Evolutionary conservation across 2,329 filamentous ascomycete genomes (phyloP), one percentile per base, ranked within the genome.

Genomic region (Penicillium sp.): DNA sequence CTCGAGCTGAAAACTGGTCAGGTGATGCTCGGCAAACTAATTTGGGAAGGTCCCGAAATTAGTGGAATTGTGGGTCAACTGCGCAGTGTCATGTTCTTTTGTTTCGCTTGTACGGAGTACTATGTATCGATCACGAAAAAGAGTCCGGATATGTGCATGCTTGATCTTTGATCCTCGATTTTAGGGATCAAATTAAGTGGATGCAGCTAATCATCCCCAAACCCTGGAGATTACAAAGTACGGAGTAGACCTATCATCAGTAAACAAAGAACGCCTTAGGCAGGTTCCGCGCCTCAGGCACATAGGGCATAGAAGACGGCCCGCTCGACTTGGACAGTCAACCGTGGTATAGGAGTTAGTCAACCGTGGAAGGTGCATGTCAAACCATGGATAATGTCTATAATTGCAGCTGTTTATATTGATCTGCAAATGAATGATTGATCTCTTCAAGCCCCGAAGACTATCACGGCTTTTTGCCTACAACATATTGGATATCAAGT

Each of bases 321-420:
- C 17, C 19, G 7, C 5, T 32, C n/a, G 31, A 44, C 42, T 35
- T 35, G 15, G 22, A 26, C 22, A 21, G 10, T 8, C 28, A 22
- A 31, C 28, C 8, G 3, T 8, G 28, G 40, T 41, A 10, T n/a
- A 10, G 12, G 1, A 19, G 8, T n/a, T 3, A 22, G 7, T 5
- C 10, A 22, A 42, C 37, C 37, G 38, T 26, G 46, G 37, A 15
- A 41, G 12, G 2, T 7, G 33, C 6, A 15, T 32, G 0, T n/a
- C 15, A 37, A 50, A 50, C 56, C 57, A 53, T 53, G 56, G 54
- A 34, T 48, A 24, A 38, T 28, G 3, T 34, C 24, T 41, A 51
- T 43, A 39, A 39, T 56, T 57, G 38, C 22, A 45, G 56, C 48
- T 55, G 50, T 58, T 54, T 57, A 49, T 57, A 49, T 58, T 59